Evolutionary conservation across 176 grass and related monocot species (phyloP), one percentile per base, ranked within the genome.

Genomic region (Zoysia japonica): DNA sequence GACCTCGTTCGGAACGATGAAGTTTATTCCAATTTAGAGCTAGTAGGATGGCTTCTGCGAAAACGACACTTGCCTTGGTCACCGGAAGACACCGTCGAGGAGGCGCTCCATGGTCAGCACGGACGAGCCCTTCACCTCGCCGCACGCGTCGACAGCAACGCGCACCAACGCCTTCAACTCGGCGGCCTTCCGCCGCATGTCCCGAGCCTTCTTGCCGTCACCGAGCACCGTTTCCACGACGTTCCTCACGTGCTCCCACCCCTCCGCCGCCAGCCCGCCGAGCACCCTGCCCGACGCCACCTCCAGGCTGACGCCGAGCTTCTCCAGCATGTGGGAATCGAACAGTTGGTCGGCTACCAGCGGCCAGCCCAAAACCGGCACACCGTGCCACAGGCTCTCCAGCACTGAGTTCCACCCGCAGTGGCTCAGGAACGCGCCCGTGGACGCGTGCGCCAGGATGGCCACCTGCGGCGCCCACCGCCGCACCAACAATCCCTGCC

Each of bases 341-440:
- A 75, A 77, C 7, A 63, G 6, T 43, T 77, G 74, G 57, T 77
- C 74, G 20, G 19, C 28, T 28, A 28, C 1, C 13, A 89, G 42
- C 39, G 87, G 87, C 87, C 82, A 85, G 0, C 76, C 82, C 41
- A 89, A 0, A 41, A 89, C 5, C 10, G 77, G 77, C 77, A 85
- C 70, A 16, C 82, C 77, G 42, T 67, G 54, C 47, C 28, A 16
- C 45, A 88, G 2, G 70, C 87, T 81, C 77, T 84, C 81, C 38
- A 85, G 70, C 60, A 67, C 62, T 3, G 77, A 86, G 76, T 86
- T 86, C 76, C 84, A 86, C 3, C 84, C 70, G 20, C 87, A 81
- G 70, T 88, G 87, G 77, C 81, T 84, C 0, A 89, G 46, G 77
- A 89, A 89, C 19, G 71, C 87, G 6, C 70, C 82, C 7, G 82